Evolutionary conservation across 2,329 filamentous ascomycete species (phyloP), one percentile per base, ranked within the genome.

Genomic region (Mycosphaerelloides madeirae): DNA sequence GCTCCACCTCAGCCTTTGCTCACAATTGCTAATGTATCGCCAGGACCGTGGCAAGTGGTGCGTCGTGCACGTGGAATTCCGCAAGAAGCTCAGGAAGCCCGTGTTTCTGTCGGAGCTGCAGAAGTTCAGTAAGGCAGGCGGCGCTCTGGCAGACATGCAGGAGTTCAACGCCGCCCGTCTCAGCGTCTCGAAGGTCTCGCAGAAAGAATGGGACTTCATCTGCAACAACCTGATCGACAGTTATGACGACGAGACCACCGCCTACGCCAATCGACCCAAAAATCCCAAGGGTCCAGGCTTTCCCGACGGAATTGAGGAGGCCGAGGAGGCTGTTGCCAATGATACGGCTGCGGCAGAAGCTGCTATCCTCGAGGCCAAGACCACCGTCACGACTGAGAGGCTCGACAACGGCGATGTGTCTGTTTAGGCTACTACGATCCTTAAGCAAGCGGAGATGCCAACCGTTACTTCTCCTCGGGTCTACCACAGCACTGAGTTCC

Each of bases 11-110:
- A 9, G 9, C 9, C 9, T 6, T 9, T 25, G 5, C 6, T 25
- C 6, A 25, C 9, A 25, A 9, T 9, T 6, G 9, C 22, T 25
- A 9, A 25, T 25, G 9, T 25, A 9, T 25, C 22, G 22, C 9
- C 9, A 25, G 22, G 73, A 79, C 2, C 78, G 83, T 39, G 85
- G 84, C 0, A 87, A 82, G 58, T 98, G 93, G 93, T 87, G 83
- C 41, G 78, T 93, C 14, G 93, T 97, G 1, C 85, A 94, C 49
- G 91, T 97, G 37, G 78, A 83, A 58, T 96, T 95, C 64, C 81
- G 85, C 45, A 82, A 81, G 63, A 96, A 95, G 67, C 89, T 97
- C 56, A 72, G 74, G 1, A 74, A 80, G 12, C 77, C 81, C 1
- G 78, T 97, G 44, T 43, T 77, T 4, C 75, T 96, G 40, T 78